These are phyloP conservation scores for Cornus controversa DNA, from an alignment of 148 eudicot genomes.

Conservation along the genomic window DNA sequence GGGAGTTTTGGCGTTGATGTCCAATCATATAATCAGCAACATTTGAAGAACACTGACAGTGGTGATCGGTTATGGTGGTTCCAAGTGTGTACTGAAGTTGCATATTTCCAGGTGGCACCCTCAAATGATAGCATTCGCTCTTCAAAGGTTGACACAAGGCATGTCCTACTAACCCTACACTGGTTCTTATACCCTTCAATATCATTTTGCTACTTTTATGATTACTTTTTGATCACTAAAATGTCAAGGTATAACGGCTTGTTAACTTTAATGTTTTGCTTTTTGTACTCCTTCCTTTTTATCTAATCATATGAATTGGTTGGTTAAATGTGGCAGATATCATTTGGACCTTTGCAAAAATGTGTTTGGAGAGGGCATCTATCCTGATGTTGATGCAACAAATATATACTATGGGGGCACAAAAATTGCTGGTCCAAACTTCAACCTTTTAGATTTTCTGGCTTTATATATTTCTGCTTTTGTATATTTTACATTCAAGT, in stretches of 20 bases:
- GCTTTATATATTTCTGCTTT: neutral
- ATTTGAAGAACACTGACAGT: constrained; percentile 60
- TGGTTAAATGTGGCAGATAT: constrained; percentile 58
- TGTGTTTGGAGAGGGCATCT: constrained; percentile 86
- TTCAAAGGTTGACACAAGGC: constrained; percentile 73
- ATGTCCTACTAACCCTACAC: constrained; percentile 17
- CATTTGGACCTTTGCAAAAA: constrained; percentile 98
- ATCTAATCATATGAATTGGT: neutral
- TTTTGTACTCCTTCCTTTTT: neutral
- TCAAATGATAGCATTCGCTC: constrained; percentile 87
- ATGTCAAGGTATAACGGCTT: constrained; percentile 2
- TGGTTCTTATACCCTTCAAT: constrained; percentile 13
- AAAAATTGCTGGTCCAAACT: constrained; percentile 72
- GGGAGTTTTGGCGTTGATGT: constrained; percentile 59
- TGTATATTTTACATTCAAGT: neutral
- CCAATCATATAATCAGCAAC: constrained; percentile 64
- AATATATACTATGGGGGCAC: constrained; percentile 92
- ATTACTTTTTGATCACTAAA: constrained; percentile 7
- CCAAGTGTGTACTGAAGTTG: constrained; percentile 99
- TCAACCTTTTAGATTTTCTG: neutral
- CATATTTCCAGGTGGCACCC: constrained; percentile 98
- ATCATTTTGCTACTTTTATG: neutral
- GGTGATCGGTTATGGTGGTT: constrained; percentile 96
- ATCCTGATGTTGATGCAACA: constrained; percentile 81
- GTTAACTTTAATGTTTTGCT: neutral